Percentiles rank a stretch among this genome's conserved stretches.
phyloP scores from a whole-genome alignment of 192 early-diverging fungal genomes.

The Podila minutissima region DNA sequence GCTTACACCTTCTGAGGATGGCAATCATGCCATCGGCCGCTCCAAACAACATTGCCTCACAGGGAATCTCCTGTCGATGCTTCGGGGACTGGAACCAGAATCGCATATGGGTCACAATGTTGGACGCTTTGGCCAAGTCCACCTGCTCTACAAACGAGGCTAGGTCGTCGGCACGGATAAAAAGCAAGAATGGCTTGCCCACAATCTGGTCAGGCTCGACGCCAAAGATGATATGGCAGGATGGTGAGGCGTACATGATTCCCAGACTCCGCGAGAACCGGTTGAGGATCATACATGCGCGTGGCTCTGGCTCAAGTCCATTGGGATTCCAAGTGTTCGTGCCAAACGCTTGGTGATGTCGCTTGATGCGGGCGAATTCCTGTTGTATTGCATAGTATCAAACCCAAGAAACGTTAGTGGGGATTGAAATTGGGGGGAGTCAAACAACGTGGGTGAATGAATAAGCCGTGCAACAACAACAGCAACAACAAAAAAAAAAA shows the following conservation, averaged over 20 bases:
- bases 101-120: slow-evolving; percentile 41
- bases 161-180: slow-evolving; percentile 40
- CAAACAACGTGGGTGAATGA: background rate
- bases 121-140: slow-evolving; percentile 48
- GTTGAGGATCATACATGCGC: slow-evolving; percentile 52
- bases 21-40: slow-evolving; percentile 43
- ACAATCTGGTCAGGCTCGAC: slow-evolving; percentile 18
- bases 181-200: slow-evolving; percentile 43
- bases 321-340: slow-evolving; percentile 38
- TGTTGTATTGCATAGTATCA: background rate
- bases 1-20: slow-evolving; percentile 31
- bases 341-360: slow-evolving; percentile 34
- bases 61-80: slow-evolving; percentile 32
- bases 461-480: too few species aligned
- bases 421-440: background rate
- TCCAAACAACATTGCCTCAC: slow-evolving; percentile 46
- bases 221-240: slow-evolving; percentile 32
- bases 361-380: slow-evolving; percentile 42
- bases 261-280: slow-evolving; percentile 38
- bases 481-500: too few species aligned
- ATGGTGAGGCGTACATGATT: slow-evolving; percentile 50
- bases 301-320: slow-evolving; percentile 36
- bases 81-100: slow-evolving; percentile 43
- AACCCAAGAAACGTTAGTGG: background rate
- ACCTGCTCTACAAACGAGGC: slow-evolving; percentile 33